phyloP scores from a whole-genome alignment of 441 rosid species.

The Mallotus japonicus region DNA sequence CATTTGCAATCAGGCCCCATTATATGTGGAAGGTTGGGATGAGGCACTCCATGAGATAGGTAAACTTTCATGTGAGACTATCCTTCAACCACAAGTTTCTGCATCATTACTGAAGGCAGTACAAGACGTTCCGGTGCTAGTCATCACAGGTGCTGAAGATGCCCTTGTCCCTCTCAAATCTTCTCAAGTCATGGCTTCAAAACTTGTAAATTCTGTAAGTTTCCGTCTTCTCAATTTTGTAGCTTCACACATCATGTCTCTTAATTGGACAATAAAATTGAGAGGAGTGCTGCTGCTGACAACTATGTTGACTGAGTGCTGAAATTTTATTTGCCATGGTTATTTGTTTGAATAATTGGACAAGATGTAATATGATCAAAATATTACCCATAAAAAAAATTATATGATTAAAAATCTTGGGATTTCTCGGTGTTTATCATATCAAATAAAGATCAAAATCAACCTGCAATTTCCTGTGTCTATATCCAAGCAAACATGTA shows the following conservation, averaged over 20 bases:
- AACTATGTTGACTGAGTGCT: background rate
- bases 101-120: conserved; percentile 60
- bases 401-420: background rate
- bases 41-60: conserved; percentile 96
- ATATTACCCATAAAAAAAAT: background rate
- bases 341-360: too few species aligned
- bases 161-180: conserved; percentile 79
- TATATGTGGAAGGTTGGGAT: conserved; percentile 93
- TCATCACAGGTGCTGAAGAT: conserved; percentile 91
- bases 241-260: background rate
- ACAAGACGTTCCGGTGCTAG: conserved; percentile 66
- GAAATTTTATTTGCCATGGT: background rate
- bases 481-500: too few species aligned
- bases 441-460: background rate
- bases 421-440: background rate
- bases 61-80: conserved; percentile 74
- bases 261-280: too few species aligned
- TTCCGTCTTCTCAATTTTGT: background rate
- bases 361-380: too few species aligned
- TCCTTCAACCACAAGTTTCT: conserved; percentile 63
- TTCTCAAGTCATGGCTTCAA: conserved; percentile 82
- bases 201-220: conserved; percentile 94
- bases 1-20: conserved; percentile 57
- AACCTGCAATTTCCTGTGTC: background rate
- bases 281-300: background rate